Evolutionary conservation across 176 grass and related monocot species (phyloP).

Genomic region (Oryza meyeriana): DNA sequence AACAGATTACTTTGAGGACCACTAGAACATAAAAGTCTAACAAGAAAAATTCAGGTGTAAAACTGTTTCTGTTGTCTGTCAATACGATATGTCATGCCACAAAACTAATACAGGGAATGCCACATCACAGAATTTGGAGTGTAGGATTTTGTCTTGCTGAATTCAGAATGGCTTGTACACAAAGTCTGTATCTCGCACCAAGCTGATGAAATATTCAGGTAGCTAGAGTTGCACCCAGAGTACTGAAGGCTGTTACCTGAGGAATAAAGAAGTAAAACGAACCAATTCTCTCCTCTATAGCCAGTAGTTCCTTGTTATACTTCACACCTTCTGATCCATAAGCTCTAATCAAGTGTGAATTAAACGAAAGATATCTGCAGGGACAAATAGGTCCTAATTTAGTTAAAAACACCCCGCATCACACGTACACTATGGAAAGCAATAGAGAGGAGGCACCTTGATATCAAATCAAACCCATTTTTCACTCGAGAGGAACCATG

Average conservation of each 20-base stretch:
- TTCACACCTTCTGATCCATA: constrained; percentile 76
- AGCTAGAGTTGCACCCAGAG: neutral
- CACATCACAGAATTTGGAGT: neutral
- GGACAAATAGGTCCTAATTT: constrained; percentile 27
- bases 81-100: neutral
- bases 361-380: constrained; percentile 73
- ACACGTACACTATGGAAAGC: no score
- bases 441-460: constrained; percentile 39
- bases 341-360: constrained; percentile 61
- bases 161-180: constrained; percentile 8
- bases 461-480: constrained; percentile 53
- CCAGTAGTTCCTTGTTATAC: constrained; percentile 28
- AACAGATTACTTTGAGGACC: neutral
- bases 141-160: neutral
- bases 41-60: neutral
- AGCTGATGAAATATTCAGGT: constrained; percentile 16
- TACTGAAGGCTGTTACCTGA: constrained; percentile 54
- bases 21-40: neutral
- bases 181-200: constrained; percentile 18
- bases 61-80: constrained; percentile 3
- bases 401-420: neutral
- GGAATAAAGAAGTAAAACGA: constrained; percentile 91
- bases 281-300: constrained; percentile 42
- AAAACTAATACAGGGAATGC: neutral
- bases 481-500: constrained; percentile 43